Conservation (phyloP, 352 stramenopile species). For the Pythium dissimile region DNA sequence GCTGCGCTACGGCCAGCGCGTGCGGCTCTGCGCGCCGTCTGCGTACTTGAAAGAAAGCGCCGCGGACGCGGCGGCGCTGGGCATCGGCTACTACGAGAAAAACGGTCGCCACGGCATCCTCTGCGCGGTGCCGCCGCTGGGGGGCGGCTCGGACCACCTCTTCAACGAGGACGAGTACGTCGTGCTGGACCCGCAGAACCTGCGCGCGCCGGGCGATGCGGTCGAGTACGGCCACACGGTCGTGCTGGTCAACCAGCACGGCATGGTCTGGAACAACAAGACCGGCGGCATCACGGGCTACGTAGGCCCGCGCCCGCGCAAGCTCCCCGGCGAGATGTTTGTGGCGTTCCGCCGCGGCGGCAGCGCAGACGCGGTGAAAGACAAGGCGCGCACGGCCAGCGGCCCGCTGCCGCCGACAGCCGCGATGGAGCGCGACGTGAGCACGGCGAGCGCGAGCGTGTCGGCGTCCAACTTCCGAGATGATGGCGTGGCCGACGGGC, state of each 20-base stretch:
- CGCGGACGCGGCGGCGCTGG: slow-evolving; percentile 17
- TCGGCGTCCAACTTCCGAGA: slow-evolving; percentile 6
- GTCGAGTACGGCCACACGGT: slow-evolving; percentile 74
- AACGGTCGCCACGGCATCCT: slow-evolving; percentile 82
- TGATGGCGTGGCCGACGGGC: slow-evolving; percentile 13
- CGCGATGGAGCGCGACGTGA: slow-evolving; percentile 9
- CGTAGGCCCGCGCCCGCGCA: slow-evolving; percentile 60
- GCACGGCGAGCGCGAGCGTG: slow-evolving; percentile 2
- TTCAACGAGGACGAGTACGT: slow-evolving; percentile 85
- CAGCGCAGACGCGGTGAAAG: slow-evolving; percentile 10
- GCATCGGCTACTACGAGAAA: slow-evolving; percentile 86
- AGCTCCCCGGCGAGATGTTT: slow-evolving; percentile 73
- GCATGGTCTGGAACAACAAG: slow-evolving; percentile 88
- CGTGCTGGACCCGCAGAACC: slow-evolving; percentile 60
- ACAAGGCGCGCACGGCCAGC: neutral
- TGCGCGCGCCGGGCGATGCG: slow-evolving; percentile 34
- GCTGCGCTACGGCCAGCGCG: slow-evolving; percentile 67
- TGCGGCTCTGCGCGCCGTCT: slow-evolving; percentile 56
- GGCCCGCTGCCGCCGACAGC: neutral
- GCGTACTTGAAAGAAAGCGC: slow-evolving; percentile 35
- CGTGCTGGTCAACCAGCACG: slow-evolving; percentile 82
- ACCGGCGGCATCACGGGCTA: slow-evolving; percentile 85
- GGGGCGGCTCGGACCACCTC: slow-evolving; percentile 54
- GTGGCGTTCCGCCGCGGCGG: slow-evolving; percentile 49
- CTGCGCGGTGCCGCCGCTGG: slow-evolving; percentile 77